These are phyloP conservation scores for Medicago arabica DNA, from an alignment of 306 rosid species.

Conservation along the genomic window DNA sequence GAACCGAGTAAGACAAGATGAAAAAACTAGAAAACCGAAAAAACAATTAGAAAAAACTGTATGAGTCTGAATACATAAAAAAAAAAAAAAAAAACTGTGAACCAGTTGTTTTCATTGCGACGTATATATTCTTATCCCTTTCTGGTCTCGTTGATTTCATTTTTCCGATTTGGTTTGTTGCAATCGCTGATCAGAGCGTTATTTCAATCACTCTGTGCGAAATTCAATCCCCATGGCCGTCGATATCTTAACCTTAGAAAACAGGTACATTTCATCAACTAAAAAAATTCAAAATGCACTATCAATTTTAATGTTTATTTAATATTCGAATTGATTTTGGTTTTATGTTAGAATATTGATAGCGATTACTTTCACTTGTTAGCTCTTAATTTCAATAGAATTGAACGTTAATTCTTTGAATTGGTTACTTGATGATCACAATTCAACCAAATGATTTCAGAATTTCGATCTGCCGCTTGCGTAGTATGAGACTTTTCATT, in stretches of 20 bases:
- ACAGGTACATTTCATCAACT: constrained; percentile 51
- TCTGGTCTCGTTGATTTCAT: background rate
- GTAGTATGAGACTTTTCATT: background rate
- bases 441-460: background rate
- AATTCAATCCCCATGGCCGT: constrained; percentile 56
- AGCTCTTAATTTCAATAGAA: constrained; percentile 22
- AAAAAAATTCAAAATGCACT: constrained; percentile 14
- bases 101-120: constrained; percentile 37
- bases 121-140: background rate
- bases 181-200: constrained; percentile 32
- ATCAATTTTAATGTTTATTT: background rate
- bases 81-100: background rate
- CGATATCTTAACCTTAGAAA: constrained; percentile 56
- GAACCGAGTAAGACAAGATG: background rate
- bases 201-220: constrained; percentile 23
- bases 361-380: constrained; percentile 28
- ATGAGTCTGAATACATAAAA: background rate
- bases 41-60: background rate
- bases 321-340: constrained; percentile 5
- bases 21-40: background rate
- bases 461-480: constrained; percentile 1
- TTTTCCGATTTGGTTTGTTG: constrained; percentile 15
- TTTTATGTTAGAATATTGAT: background rate
- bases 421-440: constrained; percentile 2
- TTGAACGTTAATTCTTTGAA: constrained; percentile 18